Evolutionary conservation across 352 stramenopile genomes (phyloP), one percentile per base, ranked within the genome.

Genomic region (Elongisporangium undulatum): DNA sequence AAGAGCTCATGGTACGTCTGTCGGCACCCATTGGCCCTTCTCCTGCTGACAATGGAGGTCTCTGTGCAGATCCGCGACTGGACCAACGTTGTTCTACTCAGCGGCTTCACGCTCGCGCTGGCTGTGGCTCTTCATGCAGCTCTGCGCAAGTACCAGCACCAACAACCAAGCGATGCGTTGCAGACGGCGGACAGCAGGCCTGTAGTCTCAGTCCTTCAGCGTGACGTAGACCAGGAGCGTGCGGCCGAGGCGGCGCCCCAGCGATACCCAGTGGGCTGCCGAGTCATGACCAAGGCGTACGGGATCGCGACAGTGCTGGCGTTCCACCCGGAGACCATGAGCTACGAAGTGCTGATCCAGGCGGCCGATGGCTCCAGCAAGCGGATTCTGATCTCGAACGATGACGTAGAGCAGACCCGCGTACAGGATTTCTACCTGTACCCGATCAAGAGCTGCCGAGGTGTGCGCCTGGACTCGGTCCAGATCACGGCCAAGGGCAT

Each of bases 371-470:
- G 15, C 5, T 22, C 15, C 16, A 49, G 19, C 23, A 26, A 68
- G 26, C 63, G 21, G 9, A 50, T 69, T 10, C 68, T 53, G 19
- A 49, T 85, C 1, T 12, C 24, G 10, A 29, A 61, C 15, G 48
- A 59, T 0, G 53, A 75, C 48, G 45, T 90, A 22, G 53, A 75
- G 10, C 56, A 67, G 53, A 63, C 75, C 0, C 52, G 50, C 9
- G 73, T 92, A 20, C 45, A 55, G 1, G 84, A 82, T 1, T 67
- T 94, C 9, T 80, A 68, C 59, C 61, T 96, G 48, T 96, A 95
- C 64, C 87, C 87, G 26, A 75, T 96, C 69, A 95, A 96, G 66
- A 90, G 77, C n/a, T 94, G 85, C 62, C 69, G 64, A 51, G 81
- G 79, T 0, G 79, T 90, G n/a, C 66, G 71, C 3, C 48, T 95